Conservation (phyloP, 352 stramenopile species). For the Phytophthora idaei region DNA sequence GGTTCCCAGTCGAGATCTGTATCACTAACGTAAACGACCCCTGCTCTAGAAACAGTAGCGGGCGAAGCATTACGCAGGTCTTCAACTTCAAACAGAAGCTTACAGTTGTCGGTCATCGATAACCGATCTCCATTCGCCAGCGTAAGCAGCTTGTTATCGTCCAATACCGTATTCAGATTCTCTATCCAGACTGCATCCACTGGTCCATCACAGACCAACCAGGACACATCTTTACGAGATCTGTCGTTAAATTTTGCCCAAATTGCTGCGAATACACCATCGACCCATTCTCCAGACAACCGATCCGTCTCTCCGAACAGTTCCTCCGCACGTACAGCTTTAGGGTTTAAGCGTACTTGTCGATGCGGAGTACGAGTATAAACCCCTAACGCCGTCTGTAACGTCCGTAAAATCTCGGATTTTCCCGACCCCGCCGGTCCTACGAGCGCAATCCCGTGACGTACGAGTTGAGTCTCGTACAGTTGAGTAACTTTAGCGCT, state of each 20-base stretch:
- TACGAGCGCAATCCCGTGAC: slow-evolving; percentile 92
- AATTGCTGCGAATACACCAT: slow-evolving; percentile 82
- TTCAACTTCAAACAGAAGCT: slow-evolving; percentile 94
- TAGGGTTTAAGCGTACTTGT: slow-evolving; percentile 83
- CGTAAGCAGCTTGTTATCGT: slow-evolving; percentile 95
- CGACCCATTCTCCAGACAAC: slow-evolving; percentile 74
- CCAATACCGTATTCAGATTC: slow-evolving; percentile 95
- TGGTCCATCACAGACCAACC: slow-evolving; percentile 93
- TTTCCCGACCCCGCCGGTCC: slow-evolving; percentile 87
- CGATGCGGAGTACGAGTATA: slow-evolving; percentile 72
- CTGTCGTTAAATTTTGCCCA: slow-evolving; percentile 91
- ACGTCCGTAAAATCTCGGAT: slow-evolving; percentile 67
- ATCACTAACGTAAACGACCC: slow-evolving; percentile 92
- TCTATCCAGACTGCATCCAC: slow-evolving; percentile 96
- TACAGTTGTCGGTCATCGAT: slow-evolving; percentile 89
- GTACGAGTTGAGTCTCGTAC: slow-evolving; percentile 93
- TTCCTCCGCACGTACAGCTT: slow-evolving; percentile 80
- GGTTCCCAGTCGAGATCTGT: slow-evolving; percentile 80
- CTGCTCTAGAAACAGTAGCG: slow-evolving; percentile 90
- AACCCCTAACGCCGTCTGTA: slow-evolving; percentile 68
- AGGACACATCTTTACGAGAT: slow-evolving; percentile 81
- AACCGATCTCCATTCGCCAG: slow-evolving; percentile 93
- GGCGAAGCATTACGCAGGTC: slow-evolving; percentile 92
- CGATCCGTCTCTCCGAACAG: slow-evolving; percentile 87
- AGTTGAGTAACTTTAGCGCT: slow-evolving; percentile 92